Base-by-base conservation (phyloP, 1,139 yeast genomes). In the Candida tropicalis region DNA sequence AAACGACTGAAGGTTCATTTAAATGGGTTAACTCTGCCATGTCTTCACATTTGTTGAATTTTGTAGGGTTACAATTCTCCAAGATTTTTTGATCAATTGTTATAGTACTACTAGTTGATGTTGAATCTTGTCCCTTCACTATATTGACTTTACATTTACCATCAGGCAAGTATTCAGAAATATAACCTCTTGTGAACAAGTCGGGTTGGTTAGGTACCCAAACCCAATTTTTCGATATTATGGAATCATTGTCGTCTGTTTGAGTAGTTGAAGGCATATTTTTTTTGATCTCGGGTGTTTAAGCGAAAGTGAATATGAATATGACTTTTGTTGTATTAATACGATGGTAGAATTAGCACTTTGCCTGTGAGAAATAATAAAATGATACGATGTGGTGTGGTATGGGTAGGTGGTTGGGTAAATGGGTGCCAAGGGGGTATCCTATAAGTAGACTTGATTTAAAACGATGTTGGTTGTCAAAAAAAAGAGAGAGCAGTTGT, bases 1-100 rank as follows among this genome's bases (percentile, higher is more conserved):
- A 78, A 10, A 93, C 80, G 24, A 93, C 98, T 0, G 96, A 87
- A 0, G 99, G 96, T 62, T 93, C 99, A 62, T 93, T 95, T 52
- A 93, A 73, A 62, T 85, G 91, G 1, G 99, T 95, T 54, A 93
- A 73, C 55, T 91, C 96, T 0, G 99, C 98, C 95, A 93, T 89
- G 59, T 93, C 97, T 54, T 87, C 83, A 47, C 95, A 91, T 56
- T 83, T 85, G 64, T 93, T 95, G 63, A 93, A 93, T 55, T 88
- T 87, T n/a, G 84, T 75, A 1, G 99, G 99, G 59, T 93, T 93
- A 44, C 87, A 84, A 51, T 82, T 81, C 50, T 87, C 86, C 16
- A 84, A 68, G 24, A 66, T 62, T 20, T 69, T 65, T 25, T 77
- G 68, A 23, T 70, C 68, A 4, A 82, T 71, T 11, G 65, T 41